A percentile compares a stretch with the other conserved stretches of the same genome.
Conservation (phyloP, 176 grass and related monocot genomes). For the Aegilops speltoides region DNA sequence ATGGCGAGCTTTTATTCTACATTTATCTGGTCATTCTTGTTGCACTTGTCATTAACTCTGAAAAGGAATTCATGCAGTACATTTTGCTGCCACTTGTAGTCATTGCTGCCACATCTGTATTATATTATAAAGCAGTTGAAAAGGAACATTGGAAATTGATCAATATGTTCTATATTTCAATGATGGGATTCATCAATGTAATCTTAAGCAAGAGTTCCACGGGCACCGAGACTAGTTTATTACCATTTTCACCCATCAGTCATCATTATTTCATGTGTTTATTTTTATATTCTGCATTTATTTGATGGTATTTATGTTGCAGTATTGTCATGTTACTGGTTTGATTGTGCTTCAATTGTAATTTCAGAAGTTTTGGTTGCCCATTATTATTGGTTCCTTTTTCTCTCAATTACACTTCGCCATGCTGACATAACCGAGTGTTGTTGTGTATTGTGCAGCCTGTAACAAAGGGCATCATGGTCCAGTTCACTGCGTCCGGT, state of each 20-base stretch:
- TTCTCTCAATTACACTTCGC: neutral
- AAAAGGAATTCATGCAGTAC: neutral
- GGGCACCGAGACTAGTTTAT: too few relatives aligned
- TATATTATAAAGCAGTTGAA: neutral
- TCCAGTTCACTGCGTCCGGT: slow-evolving; percentile 83
- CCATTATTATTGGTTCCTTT: neutral
- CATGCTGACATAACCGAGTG: neutral
- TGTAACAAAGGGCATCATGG: slow-evolving; percentile 96
- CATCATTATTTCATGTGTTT: neutral
- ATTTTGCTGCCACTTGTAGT: neutral
- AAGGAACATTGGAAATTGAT: too few relatives aligned
- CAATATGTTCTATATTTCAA: neutral
- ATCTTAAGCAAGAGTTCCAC: too few relatives aligned
- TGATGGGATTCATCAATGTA: neutral
- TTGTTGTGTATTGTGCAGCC: slow-evolving; percentile 22
- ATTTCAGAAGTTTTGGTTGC: neutral
- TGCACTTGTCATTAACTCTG: neutral
- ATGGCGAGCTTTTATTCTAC: neutral
- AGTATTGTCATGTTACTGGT: neutral
- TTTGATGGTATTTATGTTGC: neutral
- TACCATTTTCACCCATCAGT: neutral
- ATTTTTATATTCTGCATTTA: neutral
- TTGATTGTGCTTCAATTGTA: neutral
- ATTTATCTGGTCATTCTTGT: neutral
- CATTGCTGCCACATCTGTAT: neutral